phyloP scores from a whole-genome alignment of 2,329 filamentous ascomycete species.

The Ceratocystis cubensis region DNA sequence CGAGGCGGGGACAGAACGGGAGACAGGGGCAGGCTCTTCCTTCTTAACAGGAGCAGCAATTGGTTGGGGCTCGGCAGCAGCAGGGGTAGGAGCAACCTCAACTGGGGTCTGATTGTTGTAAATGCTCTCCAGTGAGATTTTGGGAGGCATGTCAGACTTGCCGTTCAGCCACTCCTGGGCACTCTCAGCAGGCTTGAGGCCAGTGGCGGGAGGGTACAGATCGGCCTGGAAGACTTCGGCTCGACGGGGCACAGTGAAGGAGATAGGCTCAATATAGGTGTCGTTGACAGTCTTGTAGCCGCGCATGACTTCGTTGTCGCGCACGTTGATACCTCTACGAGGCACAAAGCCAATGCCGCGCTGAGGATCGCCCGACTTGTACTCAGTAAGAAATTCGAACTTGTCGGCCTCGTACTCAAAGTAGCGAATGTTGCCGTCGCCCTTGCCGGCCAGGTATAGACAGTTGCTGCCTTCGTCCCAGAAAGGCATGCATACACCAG shows the following conservation, averaged over 20 bases:
- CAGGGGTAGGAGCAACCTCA: slow-evolving; percentile 46
- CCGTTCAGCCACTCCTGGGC: slow-evolving; percentile 75
- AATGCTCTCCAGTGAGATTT: slow-evolving; percentile 85
- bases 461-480: slow-evolving; percentile 97
- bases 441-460: slow-evolving; percentile 92
- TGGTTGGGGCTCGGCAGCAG: slow-evolving; percentile 17
- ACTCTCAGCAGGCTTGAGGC: slow-evolving; percentile 67
- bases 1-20: slow-evolving; percentile 41
- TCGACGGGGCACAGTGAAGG: slow-evolving; percentile 88
- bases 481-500: slow-evolving; percentile 97
- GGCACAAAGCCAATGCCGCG: slow-evolving; percentile 89
- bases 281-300: slow-evolving; percentile 98
- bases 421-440: slow-evolving; percentile 98
- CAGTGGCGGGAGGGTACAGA: slow-evolving; percentile 80
- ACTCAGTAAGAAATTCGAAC: slow-evolving; percentile 92
- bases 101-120: slow-evolving; percentile 74
- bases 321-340: slow-evolving; percentile 86
- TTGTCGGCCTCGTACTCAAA: slow-evolving; percentile 98
- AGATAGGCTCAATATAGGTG: slow-evolving; percentile 85
- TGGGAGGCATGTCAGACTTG: slow-evolving; percentile 71
- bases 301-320: slow-evolving; percentile 92
- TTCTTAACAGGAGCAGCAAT: slow-evolving; percentile 27
- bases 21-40: slow-evolving; percentile 24
- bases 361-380: slow-evolving; percentile 93
- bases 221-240: slow-evolving; percentile 94